Evolutionary conservation across 495 filamentous ascomycete species (phyloP).

Genomic region (Penicillium egyptiacum): DNA sequence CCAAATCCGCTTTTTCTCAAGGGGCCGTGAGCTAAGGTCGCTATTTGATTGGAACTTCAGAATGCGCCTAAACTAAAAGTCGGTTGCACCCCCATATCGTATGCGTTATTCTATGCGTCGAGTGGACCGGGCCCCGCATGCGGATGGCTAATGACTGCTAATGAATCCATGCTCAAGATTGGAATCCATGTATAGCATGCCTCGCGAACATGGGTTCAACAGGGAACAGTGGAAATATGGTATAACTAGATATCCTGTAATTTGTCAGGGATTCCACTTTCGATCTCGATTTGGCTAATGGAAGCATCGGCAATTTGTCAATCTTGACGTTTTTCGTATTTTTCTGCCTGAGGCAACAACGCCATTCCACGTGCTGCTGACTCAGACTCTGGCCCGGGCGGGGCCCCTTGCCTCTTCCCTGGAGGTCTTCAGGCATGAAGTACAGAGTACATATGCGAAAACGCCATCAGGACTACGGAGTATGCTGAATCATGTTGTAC

Average conservation of each 20-base stretch:
- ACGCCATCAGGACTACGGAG: no score
- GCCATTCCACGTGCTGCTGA: background rate
- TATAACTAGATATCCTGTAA: background rate
- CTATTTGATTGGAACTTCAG: background rate
- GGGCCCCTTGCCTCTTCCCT: no score
- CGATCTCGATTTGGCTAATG: background rate
- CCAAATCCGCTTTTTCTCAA: background rate
- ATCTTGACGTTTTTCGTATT: background rate
- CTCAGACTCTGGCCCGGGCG: no score
- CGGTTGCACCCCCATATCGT: constrained; percentile 20
- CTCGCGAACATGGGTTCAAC: constrained; percentile 23
- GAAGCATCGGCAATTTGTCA: background rate
- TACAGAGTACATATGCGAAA: no score
- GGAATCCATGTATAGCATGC: constrained; percentile 18
- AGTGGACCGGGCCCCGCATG: constrained; percentile 28
- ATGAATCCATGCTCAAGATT: constrained; percentile 1
- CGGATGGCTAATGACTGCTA: constrained; percentile 19
- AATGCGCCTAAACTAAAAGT: background rate
- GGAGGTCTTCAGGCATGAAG: no score
- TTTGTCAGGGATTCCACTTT: background rate
- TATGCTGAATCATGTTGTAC: no score
- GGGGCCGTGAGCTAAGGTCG: background rate
- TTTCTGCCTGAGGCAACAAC: background rate
- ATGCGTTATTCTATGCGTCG: constrained; percentile 17
- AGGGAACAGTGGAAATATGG: background rate